phyloP scores from a whole-genome alignment of 2,329 filamentous ascomycete genomes.

The Bertia moriformis region DNA sequence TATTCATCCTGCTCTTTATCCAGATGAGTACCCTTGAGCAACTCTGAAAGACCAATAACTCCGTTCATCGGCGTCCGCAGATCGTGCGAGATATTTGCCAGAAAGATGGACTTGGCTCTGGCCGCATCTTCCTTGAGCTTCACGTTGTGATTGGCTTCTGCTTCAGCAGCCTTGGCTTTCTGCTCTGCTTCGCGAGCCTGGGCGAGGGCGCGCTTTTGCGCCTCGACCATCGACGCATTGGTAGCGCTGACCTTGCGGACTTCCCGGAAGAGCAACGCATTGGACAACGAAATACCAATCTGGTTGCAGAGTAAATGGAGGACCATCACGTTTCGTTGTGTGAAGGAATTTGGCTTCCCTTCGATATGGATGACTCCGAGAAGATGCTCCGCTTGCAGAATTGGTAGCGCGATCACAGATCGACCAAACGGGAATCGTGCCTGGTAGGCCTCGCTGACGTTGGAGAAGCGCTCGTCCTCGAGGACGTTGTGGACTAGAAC shows the following conservation, averaged over 20 bases:
- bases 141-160: constrained; percentile 48
- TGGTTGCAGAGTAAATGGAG: constrained; percentile 46
- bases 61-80: constrained; percentile 35
- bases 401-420: constrained; percentile 47
- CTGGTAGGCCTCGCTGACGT: constrained; percentile 39
- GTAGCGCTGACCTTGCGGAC: constrained; percentile 46
- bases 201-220: constrained; percentile 45
- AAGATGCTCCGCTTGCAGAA: constrained; percentile 41
- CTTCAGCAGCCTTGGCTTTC: constrained; percentile 50
- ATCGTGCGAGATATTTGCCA: constrained; percentile 35
- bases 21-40: constrained; percentile 40
- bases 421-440: constrained; percentile 37
- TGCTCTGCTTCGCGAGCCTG: constrained; percentile 47
- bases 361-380: constrained; percentile 49
- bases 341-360: constrained; percentile 48
- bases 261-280: constrained; percentile 45
- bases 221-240: constrained; percentile 50
- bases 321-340: constrained; percentile 36
- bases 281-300: constrained; percentile 48
- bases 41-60: constrained; percentile 41
- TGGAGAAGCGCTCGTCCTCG: constrained; percentile 51
- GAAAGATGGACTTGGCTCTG: constrained; percentile 39
- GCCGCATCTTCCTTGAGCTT: constrained; percentile 53
- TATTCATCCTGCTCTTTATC: constrained; percentile 45
- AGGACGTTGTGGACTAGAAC: constrained; percentile 49